Evolutionary conservation across 129 eudicot genomes (phyloP), one percentile per base, ranked within the genome.

Genomic region (Erigeron canadensis): DNA sequence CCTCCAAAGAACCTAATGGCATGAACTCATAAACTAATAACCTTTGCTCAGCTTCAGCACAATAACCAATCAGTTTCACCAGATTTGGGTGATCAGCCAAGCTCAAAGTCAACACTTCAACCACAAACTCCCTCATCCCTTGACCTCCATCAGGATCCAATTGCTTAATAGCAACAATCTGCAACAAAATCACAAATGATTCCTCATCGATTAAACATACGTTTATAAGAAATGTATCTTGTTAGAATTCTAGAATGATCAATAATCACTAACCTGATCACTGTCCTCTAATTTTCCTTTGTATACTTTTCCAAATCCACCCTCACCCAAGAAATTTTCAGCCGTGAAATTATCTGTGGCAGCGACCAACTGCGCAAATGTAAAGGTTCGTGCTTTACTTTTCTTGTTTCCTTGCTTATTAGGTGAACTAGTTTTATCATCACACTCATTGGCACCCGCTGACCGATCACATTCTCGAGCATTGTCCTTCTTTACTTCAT

Each of bases 151-250:
- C 73, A 28, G 75, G 91, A 69, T 91, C 92, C 63, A 91, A 85
- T 76, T 86, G 89, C 80, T 87, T 91, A 77, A 91, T 86, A 41
- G 97, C 97, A 51, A 88, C 97, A 80, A 82, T 60, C 97, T 90
- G 77, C 74, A 41, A 76, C 53, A 16, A 66, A 21, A 43, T 37
- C 65, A 69, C 1, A 38, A 23, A 46, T 67, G 38, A 57, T 42
- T n/a, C 71, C 51, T 46, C 61, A 3, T 28, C 34, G 34, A 28
- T 28, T 3, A 28, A 28, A 28, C 34, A 28, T 28, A 28, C 34
- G 3, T 28, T 28, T 28, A 28, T 28, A 28, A 28, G 2, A 28
- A 28, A 28, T 28, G n/a, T 38, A 28, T 28, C 38, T 23, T 28
- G 44, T 46, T 46, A 42, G 22, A 40, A 46, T 47, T 63, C 51